Base-by-base conservation (phyloP, 352 stramenopile genomes). In the Phytopythium aichiense region DNA sequence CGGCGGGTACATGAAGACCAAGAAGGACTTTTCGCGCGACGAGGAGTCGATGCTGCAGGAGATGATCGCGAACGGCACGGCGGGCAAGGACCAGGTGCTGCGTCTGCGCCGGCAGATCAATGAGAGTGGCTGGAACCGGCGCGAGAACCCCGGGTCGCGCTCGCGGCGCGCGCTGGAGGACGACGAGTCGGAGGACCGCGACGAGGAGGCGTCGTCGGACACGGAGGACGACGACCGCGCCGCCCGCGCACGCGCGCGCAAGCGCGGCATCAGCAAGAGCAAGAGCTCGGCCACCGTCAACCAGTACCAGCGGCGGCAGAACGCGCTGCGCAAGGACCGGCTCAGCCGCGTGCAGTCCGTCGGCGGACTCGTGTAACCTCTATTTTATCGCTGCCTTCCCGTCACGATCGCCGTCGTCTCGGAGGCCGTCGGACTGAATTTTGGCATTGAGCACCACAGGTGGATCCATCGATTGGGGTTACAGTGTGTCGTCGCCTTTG, bases 31-130 rank as follows among this genome's bases (percentile, higher is more conserved):
- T 53, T 85, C 83, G 18, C 72, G 84, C 58, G 83, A 90, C 60
- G 81, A 88, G 62, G 84, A 77, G 49, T 86, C 85, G 52, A 87
- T 85, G 66, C 64, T 92, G 46, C 77, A 89, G 55, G 74, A 89
- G 67, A 92, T 92, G 83, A 90, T 92, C 58, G 81, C 81, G 31
- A 79, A 90, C 28, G 83, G 83, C 59, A 92, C 83, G 3, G 83
- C 83, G 0, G 77, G 77, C 12, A 68, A 69, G 3, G 83, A 92
- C 46, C 83, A 92, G 63, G 83, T 88, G 76, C 66, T 89, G 49
- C 77, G 79, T 0, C 62, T 92, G 22, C 73, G 78, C 28, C 78
- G 81, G 12, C 83, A 92, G 60, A 71, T 76, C 18, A 84, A 88
- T 38, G 83, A 90, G 49, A 61, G 69, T 16, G 73, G 76, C 22